Base-by-base conservation (phyloP, 2,329 filamentous ascomycete species). In the Hypoxylon sp. region DNA sequence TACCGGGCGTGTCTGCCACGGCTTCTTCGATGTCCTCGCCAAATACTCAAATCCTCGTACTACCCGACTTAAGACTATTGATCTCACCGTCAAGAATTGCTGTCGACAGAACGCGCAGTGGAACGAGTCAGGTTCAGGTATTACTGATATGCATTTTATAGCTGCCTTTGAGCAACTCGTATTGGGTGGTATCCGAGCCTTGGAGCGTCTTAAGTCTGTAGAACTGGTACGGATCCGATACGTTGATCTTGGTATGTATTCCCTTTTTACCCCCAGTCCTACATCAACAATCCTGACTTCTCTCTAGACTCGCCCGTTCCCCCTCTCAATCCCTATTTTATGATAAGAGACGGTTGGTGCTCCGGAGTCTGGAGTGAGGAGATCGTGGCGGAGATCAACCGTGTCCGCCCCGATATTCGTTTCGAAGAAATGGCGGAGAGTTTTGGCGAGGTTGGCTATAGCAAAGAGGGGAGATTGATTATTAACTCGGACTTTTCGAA, bases 41-140 rank as follows among this genome's bases (percentile, higher is more conserved):
- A 78, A 79, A 45, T 78, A 81, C 28, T 82, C 83, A 30, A 81
- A 85, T 65, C 77, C 83, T 40, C 77, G 83, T 44, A 78, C 81
- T 14, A 81, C 83, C 6, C 80, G 79, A 14, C 83, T 93, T 45
- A 87, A 87, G 76, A 89, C 87, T 1, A 82, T 93, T 20, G 90
- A 93, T 71, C 78, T 93, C 45, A 89, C 89, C 0, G 88, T 93
- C 58, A 92, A 92, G 78, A 92, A 92, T 65, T 91, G 89, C 75
- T 93, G 91, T 71, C 85, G 89, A 2, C 80, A 83, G 44, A 75
- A 82, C 63, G 76, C 79, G 48, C 79, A 80, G 67, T 89, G 82
- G 80, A 84, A 88, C 66, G 89, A 91, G 69, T 84, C 85, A 0
- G 89, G 88, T 2, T 90, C 89, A 1, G 89, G 90, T 0, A 91